phyloP scores from a whole-genome alignment of 2,329 filamentous ascomycete species.

The Elsinoe arachidis region DNA sequence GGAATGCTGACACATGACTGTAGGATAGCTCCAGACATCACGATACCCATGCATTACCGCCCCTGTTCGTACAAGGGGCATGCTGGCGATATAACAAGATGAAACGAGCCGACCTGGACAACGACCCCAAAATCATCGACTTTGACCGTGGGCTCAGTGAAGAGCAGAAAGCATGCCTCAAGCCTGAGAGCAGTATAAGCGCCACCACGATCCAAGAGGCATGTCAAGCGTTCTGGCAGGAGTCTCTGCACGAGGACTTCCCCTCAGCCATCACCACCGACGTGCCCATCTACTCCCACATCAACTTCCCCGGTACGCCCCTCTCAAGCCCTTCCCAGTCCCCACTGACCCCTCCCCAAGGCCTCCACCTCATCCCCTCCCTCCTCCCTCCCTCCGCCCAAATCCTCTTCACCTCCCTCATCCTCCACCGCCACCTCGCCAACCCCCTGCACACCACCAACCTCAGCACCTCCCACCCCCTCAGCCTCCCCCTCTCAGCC shows the following conservation, averaged over 20 bases:
- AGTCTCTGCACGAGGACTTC: constrained; percentile 8
- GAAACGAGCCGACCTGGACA: constrained; percentile 16
- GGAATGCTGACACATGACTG: background rate
- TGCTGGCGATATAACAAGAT: constrained; percentile 18
- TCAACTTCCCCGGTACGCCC: constrained; percentile 28
- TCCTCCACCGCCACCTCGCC: constrained; percentile 16
- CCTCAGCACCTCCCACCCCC: constrained; percentile 14
- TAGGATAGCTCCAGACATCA: constrained; percentile 1
- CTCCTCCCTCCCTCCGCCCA: constrained; percentile 15
- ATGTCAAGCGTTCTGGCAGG: constrained; percentile 15
- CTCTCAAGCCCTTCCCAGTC: background rate
- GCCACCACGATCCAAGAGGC: constrained; percentile 11
- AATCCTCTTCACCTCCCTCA: constrained; percentile 15
- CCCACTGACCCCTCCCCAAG: background rate
- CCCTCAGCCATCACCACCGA: constrained; percentile 18
- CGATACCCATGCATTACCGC: constrained; percentile 16
- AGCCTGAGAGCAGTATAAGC: constrained; percentile 10
- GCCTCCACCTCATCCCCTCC: constrained; percentile 14
- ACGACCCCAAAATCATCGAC: constrained; percentile 14
- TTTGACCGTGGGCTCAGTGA: constrained; percentile 14
- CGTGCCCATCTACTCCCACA: constrained; percentile 28
- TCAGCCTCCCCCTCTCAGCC: constrained; percentile 10
- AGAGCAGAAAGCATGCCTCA: constrained; percentile 11
- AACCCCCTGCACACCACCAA: constrained; percentile 16
- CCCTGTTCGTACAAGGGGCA: constrained; percentile 15